Conservation (phyloP, 805 yeast genomes). For the Saccharomyces paradoxus region DNA sequence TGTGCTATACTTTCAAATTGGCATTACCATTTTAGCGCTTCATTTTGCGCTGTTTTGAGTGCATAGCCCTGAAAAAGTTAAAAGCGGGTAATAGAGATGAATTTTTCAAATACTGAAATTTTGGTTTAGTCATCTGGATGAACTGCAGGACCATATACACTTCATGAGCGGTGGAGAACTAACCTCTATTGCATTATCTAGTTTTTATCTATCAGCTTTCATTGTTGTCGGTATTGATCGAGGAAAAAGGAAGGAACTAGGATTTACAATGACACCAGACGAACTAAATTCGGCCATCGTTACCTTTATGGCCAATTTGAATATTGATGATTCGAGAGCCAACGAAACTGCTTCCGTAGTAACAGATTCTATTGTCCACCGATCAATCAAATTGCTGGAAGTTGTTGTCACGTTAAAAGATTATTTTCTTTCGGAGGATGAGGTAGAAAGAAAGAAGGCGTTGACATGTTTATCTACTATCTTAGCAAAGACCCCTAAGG, state of each 20-base stretch:
- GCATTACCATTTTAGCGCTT: too few species aligned
- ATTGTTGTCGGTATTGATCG: neutral
- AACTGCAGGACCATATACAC: neutral
- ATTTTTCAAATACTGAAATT: neutral
- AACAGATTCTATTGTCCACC: slow-evolving; percentile 21
- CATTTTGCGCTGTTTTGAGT: neutral
- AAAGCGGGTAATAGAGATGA: neutral
- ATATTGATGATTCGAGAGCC: slow-evolving; percentile 28
- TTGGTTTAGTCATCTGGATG: neutral
- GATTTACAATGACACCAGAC: neutral
- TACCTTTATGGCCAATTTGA: slow-evolving; percentile 35
- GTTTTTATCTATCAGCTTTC: neutral
- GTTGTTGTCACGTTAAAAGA: slow-evolving; percentile 55
- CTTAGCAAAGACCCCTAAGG: slow-evolving; percentile 24
- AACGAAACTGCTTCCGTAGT: slow-evolving; percentile 24
- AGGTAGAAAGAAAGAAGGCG: slow-evolving; percentile 42
- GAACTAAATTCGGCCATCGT: slow-evolving; percentile 4
- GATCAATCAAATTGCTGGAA: slow-evolving; percentile 36
- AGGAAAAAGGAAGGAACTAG: neutral
- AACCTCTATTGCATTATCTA: neutral
- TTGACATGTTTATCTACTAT: slow-evolving; percentile 37
- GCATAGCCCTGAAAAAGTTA: neutral
- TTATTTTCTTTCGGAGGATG: slow-evolving; percentile 52
- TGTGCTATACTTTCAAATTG: neutral
- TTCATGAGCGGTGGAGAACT: neutral